Evolutionary conservation across 495 filamentous ascomycete species (phyloP).

Genomic region (Penicilliopsis zonata): DNA sequence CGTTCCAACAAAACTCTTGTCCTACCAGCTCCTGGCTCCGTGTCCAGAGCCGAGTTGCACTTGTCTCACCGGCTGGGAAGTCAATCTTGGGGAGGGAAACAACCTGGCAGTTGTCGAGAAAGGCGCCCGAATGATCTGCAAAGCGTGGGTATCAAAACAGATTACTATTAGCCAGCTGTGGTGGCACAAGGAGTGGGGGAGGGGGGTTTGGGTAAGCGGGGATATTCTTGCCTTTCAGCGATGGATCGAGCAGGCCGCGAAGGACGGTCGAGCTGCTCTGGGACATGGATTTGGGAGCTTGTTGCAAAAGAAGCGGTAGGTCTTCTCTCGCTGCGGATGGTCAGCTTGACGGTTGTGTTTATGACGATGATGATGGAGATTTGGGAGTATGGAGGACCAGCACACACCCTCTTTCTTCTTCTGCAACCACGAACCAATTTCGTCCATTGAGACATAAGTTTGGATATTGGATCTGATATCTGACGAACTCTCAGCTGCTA

Average conservation of each 20-base stretch:
- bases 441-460: conserved; percentile 7
- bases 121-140: conserved; percentile 16
- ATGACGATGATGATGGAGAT: background rate
- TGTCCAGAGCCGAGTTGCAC: conserved; percentile 31
- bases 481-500: background rate
- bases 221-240: conserved; percentile 9
- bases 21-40: conserved; percentile 37
- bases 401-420: conserved; percentile 11
- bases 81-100: conserved; percentile 9
- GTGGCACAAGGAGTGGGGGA: no score
- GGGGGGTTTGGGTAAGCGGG: no score
- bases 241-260: conserved; percentile 14
- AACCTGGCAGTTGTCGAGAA: conserved; percentile 21
- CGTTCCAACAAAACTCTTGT: conserved; percentile 22
- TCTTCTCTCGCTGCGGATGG: conserved; percentile 8
- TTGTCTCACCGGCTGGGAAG: conserved; percentile 20
- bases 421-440: conserved; percentile 13
- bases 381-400: background rate
- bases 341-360: background rate
- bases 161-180: no score
- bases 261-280: conserved; percentile 11
- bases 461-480: conserved; percentile 12
- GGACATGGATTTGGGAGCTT: conserved; percentile 10
- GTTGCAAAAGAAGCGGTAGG: conserved; percentile 10
- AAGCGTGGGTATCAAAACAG: no score